Conservation (phyloP, 129 eudicot genomes). For the Erigeron canadensis region DNA sequence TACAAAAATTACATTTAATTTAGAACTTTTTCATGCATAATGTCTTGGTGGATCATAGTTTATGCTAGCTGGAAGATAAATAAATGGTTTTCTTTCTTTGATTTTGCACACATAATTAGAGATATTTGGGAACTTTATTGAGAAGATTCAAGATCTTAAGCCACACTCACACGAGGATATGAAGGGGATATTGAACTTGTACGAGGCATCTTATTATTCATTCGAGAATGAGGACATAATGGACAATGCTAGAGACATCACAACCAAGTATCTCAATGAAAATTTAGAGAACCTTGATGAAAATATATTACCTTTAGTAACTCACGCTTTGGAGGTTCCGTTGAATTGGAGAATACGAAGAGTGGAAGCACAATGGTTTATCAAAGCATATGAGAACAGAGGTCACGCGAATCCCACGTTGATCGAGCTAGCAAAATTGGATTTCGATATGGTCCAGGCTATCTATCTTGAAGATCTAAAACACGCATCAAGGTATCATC, state of each 20-base stretch:
- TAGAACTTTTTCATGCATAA: too few relatives aligned
- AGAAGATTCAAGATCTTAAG: slow-evolving; percentile 1
- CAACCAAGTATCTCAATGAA: slow-evolving; percentile 9
- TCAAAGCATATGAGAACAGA: slow-evolving; percentile 1
- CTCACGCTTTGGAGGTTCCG: slow-evolving; percentile 20
- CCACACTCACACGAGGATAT: not conserved
- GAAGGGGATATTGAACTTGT: slow-evolving; percentile 15
- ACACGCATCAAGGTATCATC: slow-evolving; percentile 12
- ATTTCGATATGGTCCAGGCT: slow-evolving; percentile 17
- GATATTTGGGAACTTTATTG: slow-evolving; percentile 7
- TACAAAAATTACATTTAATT: too few relatives aligned
- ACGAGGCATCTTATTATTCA: slow-evolving; percentile 21
- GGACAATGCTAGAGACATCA: slow-evolving; percentile 1
- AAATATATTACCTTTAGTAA: not conserved
- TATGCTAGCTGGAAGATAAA: not conserved
- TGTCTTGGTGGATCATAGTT: not conserved
- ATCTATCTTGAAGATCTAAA: slow-evolving; percentile 14
- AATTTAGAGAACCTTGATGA: not conserved
- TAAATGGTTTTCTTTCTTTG: too few relatives aligned
- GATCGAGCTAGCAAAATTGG: slow-evolving; percentile 15
- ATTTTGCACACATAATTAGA: not conserved
- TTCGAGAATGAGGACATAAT: slow-evolving; percentile 19
- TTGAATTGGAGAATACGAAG: slow-evolving; percentile 20
- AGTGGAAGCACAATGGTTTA: slow-evolving; percentile 21
- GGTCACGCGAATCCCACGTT: not conserved